These are phyloP conservation scores for Fusarium continuum DNA, from an alignment of 2,329 filamentous ascomycete species.

Conservation along the genomic window DNA sequence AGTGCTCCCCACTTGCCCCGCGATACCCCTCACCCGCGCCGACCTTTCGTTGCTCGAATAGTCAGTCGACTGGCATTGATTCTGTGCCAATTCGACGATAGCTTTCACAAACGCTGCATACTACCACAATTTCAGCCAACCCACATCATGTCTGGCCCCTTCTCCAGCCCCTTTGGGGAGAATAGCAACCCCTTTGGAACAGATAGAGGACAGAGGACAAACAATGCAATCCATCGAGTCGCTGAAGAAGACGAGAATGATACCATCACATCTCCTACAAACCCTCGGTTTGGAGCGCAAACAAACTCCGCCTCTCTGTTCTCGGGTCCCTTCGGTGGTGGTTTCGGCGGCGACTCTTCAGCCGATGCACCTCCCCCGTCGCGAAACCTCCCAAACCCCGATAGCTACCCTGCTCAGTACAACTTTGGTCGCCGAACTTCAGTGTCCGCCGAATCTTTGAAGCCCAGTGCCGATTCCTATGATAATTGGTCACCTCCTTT, in stretches of 20 bases:
- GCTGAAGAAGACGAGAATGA: conserved; percentile 89
- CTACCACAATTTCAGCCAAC: neutral
- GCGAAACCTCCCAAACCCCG: conserved; percentile 63
- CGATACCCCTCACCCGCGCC: conserved; percentile 74
- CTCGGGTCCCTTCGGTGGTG: conserved; percentile 60
- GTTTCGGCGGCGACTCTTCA: conserved; percentile 56
- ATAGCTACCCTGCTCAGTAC: conserved; percentile 89
- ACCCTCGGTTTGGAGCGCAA: conserved; percentile 62
- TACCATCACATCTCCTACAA: conserved; percentile 77
- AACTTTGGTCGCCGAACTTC: conserved; percentile 93
- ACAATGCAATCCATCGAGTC: conserved; percentile 60
- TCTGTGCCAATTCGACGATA: conserved; percentile 14
- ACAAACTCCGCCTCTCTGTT: conserved; percentile 52
- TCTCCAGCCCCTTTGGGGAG: conserved; percentile 76
- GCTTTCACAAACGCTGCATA: neutral
- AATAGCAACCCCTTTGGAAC: conserved; percentile 54
- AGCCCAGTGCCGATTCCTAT: conserved; percentile 82
- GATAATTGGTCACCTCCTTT: conserved; percentile 91
- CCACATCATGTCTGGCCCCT: conserved; percentile 75
- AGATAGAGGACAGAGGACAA: conserved; percentile 32
- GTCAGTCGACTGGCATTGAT: conserved; percentile 60
- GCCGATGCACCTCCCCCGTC: conserved; percentile 57
- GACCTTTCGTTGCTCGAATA: conserved; percentile 74
- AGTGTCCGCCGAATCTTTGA: conserved; percentile 95
- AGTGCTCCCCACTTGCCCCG: conserved; percentile 64